phyloP scores from a whole-genome alignment of 2,329 filamentous ascomycete species.

The Balansia obtecta region DNA sequence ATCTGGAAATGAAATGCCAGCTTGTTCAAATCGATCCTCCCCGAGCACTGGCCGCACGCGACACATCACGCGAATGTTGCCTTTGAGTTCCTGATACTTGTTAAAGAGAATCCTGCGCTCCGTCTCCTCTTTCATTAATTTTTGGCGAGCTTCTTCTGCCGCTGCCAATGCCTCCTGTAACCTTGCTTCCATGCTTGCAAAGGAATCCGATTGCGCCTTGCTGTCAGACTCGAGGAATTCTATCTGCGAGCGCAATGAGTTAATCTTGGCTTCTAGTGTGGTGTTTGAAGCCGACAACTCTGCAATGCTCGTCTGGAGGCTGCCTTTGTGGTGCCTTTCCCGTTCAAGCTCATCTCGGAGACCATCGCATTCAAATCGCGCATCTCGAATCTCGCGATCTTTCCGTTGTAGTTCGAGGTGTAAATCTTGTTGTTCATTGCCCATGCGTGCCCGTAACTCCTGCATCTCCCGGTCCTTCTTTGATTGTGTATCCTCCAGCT shows the following conservation, averaged over 20 bases:
- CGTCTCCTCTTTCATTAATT: slow-evolving; percentile 83
- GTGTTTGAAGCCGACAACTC: slow-evolving; percentile 49
- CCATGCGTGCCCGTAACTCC: slow-evolving; percentile 44
- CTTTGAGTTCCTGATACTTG: slow-evolving; percentile 93
- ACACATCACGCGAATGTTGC: slow-evolving; percentile 97
- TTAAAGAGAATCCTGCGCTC: slow-evolving; percentile 87
- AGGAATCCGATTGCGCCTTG: slow-evolving; percentile 78
- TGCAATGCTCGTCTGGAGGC: slow-evolving; percentile 37
- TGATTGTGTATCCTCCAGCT: slow-evolving; percentile 52
- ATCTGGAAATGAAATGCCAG: slow-evolving; percentile 69
- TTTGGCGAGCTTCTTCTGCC: slow-evolving; percentile 61
- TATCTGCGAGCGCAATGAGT: slow-evolving; percentile 67
- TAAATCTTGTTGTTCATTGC: slow-evolving; percentile 39
- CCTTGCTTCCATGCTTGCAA: slow-evolving; percentile 66
- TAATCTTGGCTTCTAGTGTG: slow-evolving; percentile 61
- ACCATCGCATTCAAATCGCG: slow-evolving; percentile 30
- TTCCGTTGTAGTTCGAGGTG: slow-evolving; percentile 35
- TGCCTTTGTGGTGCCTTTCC: slow-evolving; percentile 50
- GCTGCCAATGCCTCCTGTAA: slow-evolving; percentile 64
- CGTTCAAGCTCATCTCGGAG: slow-evolving; percentile 41
- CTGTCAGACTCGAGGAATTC: slow-evolving; percentile 83
- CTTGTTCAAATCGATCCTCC: slow-evolving; percentile 47
- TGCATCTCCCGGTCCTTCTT: slow-evolving; percentile 49
- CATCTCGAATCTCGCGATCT: slow-evolving; percentile 40
- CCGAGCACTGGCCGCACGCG: slow-evolving; percentile 69